Evolutionary conservation across 306 rosid genomes (phyloP).

Genomic region (Lathyrus sativus): DNA sequence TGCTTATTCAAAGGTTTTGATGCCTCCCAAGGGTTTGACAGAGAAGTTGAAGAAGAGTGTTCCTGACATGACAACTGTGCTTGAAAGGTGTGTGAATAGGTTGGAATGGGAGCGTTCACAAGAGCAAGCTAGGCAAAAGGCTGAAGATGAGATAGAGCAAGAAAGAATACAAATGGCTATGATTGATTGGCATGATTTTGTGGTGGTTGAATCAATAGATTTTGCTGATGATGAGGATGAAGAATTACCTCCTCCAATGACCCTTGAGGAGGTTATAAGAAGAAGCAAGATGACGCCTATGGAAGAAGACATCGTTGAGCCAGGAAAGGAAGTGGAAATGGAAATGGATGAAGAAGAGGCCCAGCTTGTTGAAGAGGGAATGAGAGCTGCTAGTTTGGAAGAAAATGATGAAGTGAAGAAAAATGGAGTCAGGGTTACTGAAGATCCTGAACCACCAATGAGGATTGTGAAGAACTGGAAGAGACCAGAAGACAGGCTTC

Average conservation of each 20-base stretch:
- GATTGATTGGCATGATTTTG: constrained; percentile 99
- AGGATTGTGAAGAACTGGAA: constrained; percentile 98
- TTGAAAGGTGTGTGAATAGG: constrained; percentile 86
- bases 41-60: constrained; percentile 83
- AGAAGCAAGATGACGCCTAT: constrained; percentile 73
- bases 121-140: constrained; percentile 95
- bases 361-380: constrained; percentile 94
- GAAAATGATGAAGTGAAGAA: constrained; percentile 63
- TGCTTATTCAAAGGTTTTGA: constrained; percentile 89
- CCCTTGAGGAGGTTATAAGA: constrained; percentile 91
- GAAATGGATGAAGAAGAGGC: constrained; percentile 98
- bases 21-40: constrained; percentile 83
- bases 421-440: constrained; percentile 58
- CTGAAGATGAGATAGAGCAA: constrained; percentile 91
- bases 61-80: constrained; percentile 85
- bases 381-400: constrained; percentile 73
- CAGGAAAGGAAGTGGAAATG: constrained; percentile 90
- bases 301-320: constrained; percentile 81
- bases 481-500: constrained; percentile 88
- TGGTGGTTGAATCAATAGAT: constrained; percentile 88
- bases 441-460: constrained; percentile 88
- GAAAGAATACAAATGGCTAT: constrained; percentile 92
- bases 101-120: constrained; percentile 94
- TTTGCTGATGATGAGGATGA: constrained; percentile 97
- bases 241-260: constrained; percentile 92